Evolutionary conservation across 768 basidiomycete species (phyloP).

Genomic region (Mycena floridula): DNA sequence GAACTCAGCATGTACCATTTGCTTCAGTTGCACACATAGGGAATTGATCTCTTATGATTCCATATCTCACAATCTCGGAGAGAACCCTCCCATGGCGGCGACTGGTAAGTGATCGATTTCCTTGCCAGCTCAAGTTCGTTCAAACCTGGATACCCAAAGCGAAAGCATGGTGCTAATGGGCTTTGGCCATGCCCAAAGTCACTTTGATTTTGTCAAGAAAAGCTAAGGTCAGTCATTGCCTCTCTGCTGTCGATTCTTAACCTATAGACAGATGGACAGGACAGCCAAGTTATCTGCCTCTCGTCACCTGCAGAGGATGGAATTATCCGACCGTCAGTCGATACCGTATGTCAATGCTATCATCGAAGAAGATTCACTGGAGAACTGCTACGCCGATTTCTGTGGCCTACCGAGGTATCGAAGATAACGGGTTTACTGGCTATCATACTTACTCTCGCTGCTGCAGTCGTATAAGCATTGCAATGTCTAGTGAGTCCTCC

Average conservation of each 20-base stretch:
- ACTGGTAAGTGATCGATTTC: constrained; percentile 6
- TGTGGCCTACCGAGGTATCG: constrained; percentile 13
- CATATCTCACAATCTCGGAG: constrained; percentile 8
- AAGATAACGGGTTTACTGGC: constrained; percentile 22
- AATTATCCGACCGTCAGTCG: constrained; percentile 12
- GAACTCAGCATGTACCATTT: too few species aligned
- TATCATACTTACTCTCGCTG: constrained; percentile 19
- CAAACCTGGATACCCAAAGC: constrained; percentile 35
- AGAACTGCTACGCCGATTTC: constrained; percentile 9
- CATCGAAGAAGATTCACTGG: constrained; percentile 17
- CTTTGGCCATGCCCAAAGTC: constrained; percentile 19
- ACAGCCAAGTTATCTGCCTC: constrained; percentile 3
- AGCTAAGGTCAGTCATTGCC: constrained; percentile 19
- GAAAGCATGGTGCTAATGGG: constrained; percentile 19
- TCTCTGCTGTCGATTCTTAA: neutral
- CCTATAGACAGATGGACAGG: constrained; percentile 2
- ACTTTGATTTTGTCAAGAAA: constrained; percentile 28
- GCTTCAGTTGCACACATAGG: too few species aligned
- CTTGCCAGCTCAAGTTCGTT: constrained; percentile 17
- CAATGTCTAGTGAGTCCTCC: constrained; percentile 1
- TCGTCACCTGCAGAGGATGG: constrained; percentile 3
- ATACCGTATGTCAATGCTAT: constrained; percentile 20
- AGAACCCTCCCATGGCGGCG: constrained; percentile 3
- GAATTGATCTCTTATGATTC: constrained; percentile 8
- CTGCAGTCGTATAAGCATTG: constrained; percentile 1